Percentiles rank a stretch among this genome's conserved stretches.
Conservation (phyloP, 306 rosid genomes). For the Vicia sativa region DNA sequence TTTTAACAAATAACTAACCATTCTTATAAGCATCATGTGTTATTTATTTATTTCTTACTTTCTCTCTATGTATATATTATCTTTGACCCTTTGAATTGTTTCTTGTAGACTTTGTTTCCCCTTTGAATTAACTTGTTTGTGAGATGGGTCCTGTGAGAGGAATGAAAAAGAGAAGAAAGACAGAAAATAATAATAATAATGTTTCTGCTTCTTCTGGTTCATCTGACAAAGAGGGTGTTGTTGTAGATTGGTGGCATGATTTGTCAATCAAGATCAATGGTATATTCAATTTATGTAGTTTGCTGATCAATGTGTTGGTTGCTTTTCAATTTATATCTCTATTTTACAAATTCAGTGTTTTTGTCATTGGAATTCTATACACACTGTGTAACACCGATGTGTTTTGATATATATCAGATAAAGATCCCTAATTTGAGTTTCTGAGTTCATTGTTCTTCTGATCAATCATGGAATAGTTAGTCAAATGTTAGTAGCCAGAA, state of each 20-base stretch:
- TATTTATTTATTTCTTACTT: constrained; percentile 18
- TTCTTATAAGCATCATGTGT: too few relatives aligned
- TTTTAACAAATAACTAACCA: too few relatives aligned
- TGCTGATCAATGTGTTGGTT: constrained; percentile 36
- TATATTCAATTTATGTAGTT: constrained; percentile 31
- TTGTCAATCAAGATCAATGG: constrained; percentile 69
- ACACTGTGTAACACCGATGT: constrained; percentile 30
- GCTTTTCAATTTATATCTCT: constrained; percentile 29
- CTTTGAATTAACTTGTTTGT: constrained; percentile 42
- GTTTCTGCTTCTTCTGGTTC: constrained; percentile 77
- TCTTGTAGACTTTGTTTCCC: constrained; percentile 29
- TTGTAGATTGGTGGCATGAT: constrained; percentile 89
- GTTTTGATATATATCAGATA: constrained; percentile 32
- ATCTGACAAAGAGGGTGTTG: constrained; percentile 65
- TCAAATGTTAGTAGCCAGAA: constrained; percentile 1
- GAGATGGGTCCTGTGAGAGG: constrained; percentile 95
- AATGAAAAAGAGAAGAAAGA: constrained; percentile 69
- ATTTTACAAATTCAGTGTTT: too few relatives aligned
- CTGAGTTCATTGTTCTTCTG: constrained; percentile 31
- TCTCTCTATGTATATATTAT: not conserved
- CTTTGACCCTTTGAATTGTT: constrained; percentile 36
- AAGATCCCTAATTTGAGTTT: constrained; percentile 60
- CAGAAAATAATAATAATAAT: constrained; percentile 64
- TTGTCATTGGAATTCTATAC: constrained; percentile 41
- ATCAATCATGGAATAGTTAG: constrained; percentile 33